These are phyloP conservation scores for Nannizziopsis arthrosporioides DNA, from an alignment of 2,329 filamentous ascomycete genomes.

Conservation along the genomic window DNA sequence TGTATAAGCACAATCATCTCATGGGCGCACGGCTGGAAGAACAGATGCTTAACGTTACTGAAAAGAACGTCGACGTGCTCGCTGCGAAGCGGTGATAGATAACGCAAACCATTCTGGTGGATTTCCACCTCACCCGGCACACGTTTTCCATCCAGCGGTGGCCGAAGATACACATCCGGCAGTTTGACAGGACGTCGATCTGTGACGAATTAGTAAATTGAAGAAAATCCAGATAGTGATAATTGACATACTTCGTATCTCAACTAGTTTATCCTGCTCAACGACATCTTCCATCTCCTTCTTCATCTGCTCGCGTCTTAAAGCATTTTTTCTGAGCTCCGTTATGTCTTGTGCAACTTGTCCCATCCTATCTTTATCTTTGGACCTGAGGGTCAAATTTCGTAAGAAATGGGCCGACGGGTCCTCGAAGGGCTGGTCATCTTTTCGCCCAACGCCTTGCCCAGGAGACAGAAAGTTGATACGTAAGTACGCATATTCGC, in stretches of 20 bases:
- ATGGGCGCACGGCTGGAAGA: constrained; percentile 95
- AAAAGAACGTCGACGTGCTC: constrained; percentile 91
- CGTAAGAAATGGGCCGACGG: constrained; percentile 89
- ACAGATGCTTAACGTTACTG: constrained; percentile 95
- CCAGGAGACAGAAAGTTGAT: constrained; percentile 97
- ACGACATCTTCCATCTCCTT: constrained; percentile 99
- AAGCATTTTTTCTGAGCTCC: constrained; percentile 85
- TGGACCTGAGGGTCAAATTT: constrained; percentile 87
- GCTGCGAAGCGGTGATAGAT: constrained; percentile 67
- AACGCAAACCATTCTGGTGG: constrained; percentile 96
- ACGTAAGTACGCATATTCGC: constrained; percentile 82
- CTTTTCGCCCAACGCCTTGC: constrained; percentile 91
- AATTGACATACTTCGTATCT: constrained; percentile 67
- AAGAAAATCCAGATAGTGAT: not conserved
- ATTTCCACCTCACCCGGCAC: constrained; percentile 94
- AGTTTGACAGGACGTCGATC: constrained; percentile 81
- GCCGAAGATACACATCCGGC: constrained; percentile 90
- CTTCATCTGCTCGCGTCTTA: constrained; percentile 93
- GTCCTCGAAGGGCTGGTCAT: constrained; percentile 96
- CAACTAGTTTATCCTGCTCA: constrained; percentile 92
- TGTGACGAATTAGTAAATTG: constrained; percentile 37
- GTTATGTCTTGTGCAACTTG: constrained; percentile 89
- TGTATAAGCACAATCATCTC: constrained; percentile 97
- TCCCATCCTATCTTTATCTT: constrained; percentile 75
- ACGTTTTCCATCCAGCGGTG: constrained; percentile 90